phyloP scores from a whole-genome alignment of 2,329 filamentous ascomycete species.

The Verticillium dahliae region DNA sequence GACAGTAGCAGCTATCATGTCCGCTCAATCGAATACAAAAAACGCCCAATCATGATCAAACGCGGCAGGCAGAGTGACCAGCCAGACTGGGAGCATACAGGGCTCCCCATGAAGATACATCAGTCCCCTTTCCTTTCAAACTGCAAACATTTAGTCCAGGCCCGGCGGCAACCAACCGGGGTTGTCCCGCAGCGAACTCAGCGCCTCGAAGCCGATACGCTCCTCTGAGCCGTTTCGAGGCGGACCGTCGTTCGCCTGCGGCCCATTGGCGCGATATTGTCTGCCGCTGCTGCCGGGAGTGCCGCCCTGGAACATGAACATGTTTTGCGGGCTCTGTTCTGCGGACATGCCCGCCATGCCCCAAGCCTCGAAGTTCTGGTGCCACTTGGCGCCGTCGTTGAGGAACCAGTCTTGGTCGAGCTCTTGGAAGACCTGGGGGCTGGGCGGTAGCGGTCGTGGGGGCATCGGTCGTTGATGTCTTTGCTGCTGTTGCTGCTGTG shows the following conservation, averaged over 20 bases:
- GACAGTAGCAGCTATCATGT: no score
- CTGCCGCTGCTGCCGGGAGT: neutral
- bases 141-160: neutral
- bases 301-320: slow-evolving; percentile 10
- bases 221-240: neutral
- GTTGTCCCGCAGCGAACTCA: slow-evolving; percentile 1
- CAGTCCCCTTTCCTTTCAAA: no score
- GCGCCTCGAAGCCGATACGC: neutral
- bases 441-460: slow-evolving; percentile 11
- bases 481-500: neutral
- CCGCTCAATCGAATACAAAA: no score
- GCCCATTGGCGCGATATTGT: neutral
- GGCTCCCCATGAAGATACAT: neutral
- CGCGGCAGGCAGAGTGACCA: no score
- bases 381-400: slow-evolving; percentile 51
- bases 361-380: slow-evolving; percentile 52
- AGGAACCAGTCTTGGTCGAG: slow-evolving; percentile 53
- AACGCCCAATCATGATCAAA: no score
- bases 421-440: slow-evolving; percentile 21
- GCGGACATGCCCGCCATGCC: slow-evolving; percentile 22
- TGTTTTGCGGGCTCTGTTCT: slow-evolving; percentile 5
- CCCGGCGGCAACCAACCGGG: slow-evolving; percentile 1
- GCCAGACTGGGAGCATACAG: no score
- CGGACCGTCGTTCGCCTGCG: neutral
- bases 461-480: neutral